Evolutionary conservation across 148 eudicot species (phyloP), one percentile per base, ranked within the genome.

Genomic region (Rhododendron kiyosumense): DNA sequence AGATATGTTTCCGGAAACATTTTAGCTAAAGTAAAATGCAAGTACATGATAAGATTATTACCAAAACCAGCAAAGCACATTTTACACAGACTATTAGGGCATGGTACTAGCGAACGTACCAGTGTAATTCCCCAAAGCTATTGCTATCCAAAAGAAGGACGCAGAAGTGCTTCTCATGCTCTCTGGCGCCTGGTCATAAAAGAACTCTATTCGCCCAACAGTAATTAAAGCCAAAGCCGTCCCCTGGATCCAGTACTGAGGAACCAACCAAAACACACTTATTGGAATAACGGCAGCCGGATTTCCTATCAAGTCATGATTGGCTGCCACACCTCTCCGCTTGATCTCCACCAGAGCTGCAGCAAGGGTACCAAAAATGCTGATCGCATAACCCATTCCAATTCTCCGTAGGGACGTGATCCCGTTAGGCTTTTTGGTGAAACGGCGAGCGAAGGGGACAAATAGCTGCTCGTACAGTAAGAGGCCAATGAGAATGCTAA

Each of bases 161-260:
- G 86, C 94, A 12, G 76, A 71, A 71, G 18, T 71, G 20, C 76
- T 71, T 71, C 76, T 71, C 36, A 90, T 89, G 84, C 94, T 89
- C 43, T 92, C 94, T 0, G 93, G 93, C 12, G 92, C 85, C 41
- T 92, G 94, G 57, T 93, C 93, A 59, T 90, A 93, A 2, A 93
- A 81, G 81, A 93, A 93, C 88, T 93, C 93, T 89, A 91, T 24
- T 34, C 85, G 90, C 11, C 93, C 93, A 2, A 92, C 91, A 3
- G 83, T 59, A 88, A 85, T 86, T 67, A 91, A 91, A 28, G 90
- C 92, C 61, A 89, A 90, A 18, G 92, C 91, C 4, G 90, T 14
- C 28, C 95, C 95, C 65, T 91, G 93, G 65, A 93, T 63, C 28
- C 59, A 46, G 52, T 85, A 93, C 84, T 90, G 92, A 15, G 95